These are phyloP conservation scores for Venturia pyrina DNA, from an alignment of 2,329 filamentous ascomycete species.

Conservation along the genomic window DNA sequence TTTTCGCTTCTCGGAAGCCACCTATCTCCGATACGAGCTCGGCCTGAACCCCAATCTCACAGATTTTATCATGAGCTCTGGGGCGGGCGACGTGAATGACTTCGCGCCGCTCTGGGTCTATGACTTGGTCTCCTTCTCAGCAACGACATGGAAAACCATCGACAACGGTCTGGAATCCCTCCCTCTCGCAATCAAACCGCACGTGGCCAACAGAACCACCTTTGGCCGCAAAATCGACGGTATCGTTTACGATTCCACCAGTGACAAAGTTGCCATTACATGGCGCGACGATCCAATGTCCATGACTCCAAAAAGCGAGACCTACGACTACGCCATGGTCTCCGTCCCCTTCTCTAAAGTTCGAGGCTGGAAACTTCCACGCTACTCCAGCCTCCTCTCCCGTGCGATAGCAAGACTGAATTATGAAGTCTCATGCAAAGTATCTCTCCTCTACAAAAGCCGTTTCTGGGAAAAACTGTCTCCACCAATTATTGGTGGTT, in stretches of 20 bases:
- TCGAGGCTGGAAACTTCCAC: constrained; percentile 50
- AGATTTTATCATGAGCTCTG: constrained; percentile 44
- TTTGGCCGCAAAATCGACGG: constrained; percentile 49
- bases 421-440: constrained; percentile 39
- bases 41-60: constrained; percentile 44
- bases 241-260: constrained; percentile 41
- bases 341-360: constrained; percentile 55
- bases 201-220: constrained; percentile 47
- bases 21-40: constrained; percentile 51
- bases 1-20: constrained; percentile 56
- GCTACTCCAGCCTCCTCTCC: constrained; percentile 39
- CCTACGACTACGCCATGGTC: constrained; percentile 59
- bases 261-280: constrained; percentile 46
- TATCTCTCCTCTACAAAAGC: constrained; percentile 58
- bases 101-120: constrained; percentile 42
- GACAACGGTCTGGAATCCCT: constrained; percentile 51
- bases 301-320: constrained; percentile 31
- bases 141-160: constrained; percentile 54
- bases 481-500: constrained; percentile 53
- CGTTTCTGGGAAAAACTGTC: constrained; percentile 49
- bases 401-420: constrained; percentile 40
- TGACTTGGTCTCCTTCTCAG: constrained; percentile 50
- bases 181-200: constrained; percentile 51
- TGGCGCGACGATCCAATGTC: constrained; percentile 41
- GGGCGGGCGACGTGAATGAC: constrained; percentile 28